Conservation (phyloP, 768 basidiomycete genomes). For the Mycena vitilis region DNA sequence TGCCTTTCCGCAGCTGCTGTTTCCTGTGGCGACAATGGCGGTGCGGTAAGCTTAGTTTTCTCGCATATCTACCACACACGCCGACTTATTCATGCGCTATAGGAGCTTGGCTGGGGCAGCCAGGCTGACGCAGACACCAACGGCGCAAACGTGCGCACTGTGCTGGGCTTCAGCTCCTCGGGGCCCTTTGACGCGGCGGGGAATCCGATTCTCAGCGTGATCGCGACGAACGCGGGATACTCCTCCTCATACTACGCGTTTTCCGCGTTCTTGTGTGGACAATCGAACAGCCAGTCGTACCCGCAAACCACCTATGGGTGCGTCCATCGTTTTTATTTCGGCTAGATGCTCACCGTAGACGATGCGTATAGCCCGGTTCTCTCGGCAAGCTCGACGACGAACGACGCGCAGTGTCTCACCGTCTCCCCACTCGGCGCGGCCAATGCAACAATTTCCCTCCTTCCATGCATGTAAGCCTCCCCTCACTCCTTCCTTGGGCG, state of each 20-base stretch:
- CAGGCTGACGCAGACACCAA: not conserved
- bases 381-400: not conserved
- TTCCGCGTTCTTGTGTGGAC: constrained; percentile 2
- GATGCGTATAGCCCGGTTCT: not conserved
- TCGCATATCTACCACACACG: too few species aligned
- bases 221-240: not conserved
- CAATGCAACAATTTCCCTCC: constrained; percentile 16
- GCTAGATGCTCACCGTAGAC: not conserved
- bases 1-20: constrained; percentile 5
- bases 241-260: not conserved
- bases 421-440: constrained; percentile 17
- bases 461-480: constrained; percentile 18
- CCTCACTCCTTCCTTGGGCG: not conserved
- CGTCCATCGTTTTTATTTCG: not conserved
- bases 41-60: not conserved
- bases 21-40: constrained; percentile 19
- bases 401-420: not conserved
- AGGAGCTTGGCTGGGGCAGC: constrained; percentile 17
- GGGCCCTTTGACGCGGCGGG: constrained; percentile 21
- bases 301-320: constrained; percentile 16
- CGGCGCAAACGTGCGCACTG: not conserved
- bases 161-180: constrained; percentile 7
- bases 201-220: constrained; percentile 12
- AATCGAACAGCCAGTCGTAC: not conserved
- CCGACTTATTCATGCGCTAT: not conserved